phyloP scores from a whole-genome alignment of 108 stramenopile genomes.

The Cyclotella atomus region DNA sequence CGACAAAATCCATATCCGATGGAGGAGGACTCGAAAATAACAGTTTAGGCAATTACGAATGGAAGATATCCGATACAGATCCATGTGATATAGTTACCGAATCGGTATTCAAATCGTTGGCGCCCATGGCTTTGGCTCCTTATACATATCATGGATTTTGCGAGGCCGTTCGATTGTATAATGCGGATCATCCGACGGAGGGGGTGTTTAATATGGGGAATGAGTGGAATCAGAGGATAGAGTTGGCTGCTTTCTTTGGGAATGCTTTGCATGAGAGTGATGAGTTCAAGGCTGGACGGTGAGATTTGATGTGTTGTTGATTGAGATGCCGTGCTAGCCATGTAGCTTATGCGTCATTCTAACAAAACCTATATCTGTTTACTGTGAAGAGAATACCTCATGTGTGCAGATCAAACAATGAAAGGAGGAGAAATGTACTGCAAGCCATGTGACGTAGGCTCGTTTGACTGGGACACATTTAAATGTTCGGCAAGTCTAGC shows the following conservation, averaged over 20 bases:
- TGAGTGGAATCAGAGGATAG: neutral
- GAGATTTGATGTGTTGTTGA: neutral
- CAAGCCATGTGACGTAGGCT: constrained; percentile 32
- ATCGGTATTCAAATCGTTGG: constrained; percentile 11
- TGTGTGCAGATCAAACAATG: constrained; percentile 37
- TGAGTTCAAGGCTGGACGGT: constrained; percentile 33
- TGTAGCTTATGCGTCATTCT: neutral
- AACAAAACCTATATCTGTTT: neutral
- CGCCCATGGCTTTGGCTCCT: constrained; percentile 11
- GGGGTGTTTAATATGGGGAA: constrained; percentile 31
- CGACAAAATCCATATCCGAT: constrained; percentile 7
- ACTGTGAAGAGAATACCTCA: constrained; percentile 32
- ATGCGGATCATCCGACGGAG: constrained; percentile 25
- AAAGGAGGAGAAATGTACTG: constrained; percentile 39
- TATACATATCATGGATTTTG: constrained; percentile 42
- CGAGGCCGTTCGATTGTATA: constrained; percentile 27
- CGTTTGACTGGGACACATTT: constrained; percentile 42
- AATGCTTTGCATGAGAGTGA: constrained; percentile 41
- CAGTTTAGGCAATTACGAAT: constrained; percentile 9
- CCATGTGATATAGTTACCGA: constrained; percentile 31
- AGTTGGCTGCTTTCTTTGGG: constrained; percentile 44
- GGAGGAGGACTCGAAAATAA: constrained; percentile 23
- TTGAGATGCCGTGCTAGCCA: neutral
- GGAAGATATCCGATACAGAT: neutral
- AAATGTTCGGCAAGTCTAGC: constrained; percentile 32